Conservation (phyloP, 371 early-diverging fungal genomes). For the Actinomortierella ambigua region DNA sequence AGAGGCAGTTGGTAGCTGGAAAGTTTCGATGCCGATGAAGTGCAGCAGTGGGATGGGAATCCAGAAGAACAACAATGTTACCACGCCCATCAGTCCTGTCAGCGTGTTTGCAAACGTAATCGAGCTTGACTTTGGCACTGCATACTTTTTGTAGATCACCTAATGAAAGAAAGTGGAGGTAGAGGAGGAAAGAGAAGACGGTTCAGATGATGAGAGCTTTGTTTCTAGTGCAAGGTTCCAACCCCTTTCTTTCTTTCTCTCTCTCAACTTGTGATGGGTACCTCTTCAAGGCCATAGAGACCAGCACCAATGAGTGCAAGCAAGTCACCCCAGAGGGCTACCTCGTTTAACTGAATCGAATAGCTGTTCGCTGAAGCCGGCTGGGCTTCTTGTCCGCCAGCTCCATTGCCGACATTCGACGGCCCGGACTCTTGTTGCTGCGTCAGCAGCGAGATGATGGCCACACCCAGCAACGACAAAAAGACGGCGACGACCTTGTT, state of each 20-base stretch:
- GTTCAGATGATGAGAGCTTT: too few species aligned
- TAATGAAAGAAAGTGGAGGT: conserved; percentile 49
- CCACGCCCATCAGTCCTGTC: conserved; percentile 68
- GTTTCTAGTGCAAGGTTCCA: too few species aligned
- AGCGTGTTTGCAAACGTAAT: conserved; percentile 68
- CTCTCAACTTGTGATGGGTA: conserved; percentile 3
- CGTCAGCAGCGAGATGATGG: conserved; percentile 60
- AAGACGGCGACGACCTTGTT: conserved; percentile 68
- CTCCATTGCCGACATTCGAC: conserved; percentile 13
- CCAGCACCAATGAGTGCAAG: conserved; percentile 60
- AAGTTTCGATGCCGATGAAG: conserved; percentile 62
- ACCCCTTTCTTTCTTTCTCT: background rate
- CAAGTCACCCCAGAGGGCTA: conserved; percentile 50
- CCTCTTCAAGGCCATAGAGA: conserved; percentile 59
- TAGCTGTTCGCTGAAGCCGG: conserved; percentile 9
- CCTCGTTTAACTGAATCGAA: too few species aligned
- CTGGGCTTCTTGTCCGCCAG: conserved; percentile 5
- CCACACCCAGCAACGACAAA: conserved; percentile 72
- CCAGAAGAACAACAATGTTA: conserved; percentile 69
- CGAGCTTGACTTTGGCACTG: conserved; percentile 55
- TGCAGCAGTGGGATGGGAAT: conserved; percentile 77
- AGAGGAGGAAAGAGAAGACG: too few species aligned
- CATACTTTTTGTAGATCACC: conserved; percentile 81
- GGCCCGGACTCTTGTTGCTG: conserved; percentile 16
- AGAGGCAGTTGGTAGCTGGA: conserved; percentile 62